Conservation (phyloP, 2,329 filamentous ascomycete species). For the Juglanconis sp. region DNA sequence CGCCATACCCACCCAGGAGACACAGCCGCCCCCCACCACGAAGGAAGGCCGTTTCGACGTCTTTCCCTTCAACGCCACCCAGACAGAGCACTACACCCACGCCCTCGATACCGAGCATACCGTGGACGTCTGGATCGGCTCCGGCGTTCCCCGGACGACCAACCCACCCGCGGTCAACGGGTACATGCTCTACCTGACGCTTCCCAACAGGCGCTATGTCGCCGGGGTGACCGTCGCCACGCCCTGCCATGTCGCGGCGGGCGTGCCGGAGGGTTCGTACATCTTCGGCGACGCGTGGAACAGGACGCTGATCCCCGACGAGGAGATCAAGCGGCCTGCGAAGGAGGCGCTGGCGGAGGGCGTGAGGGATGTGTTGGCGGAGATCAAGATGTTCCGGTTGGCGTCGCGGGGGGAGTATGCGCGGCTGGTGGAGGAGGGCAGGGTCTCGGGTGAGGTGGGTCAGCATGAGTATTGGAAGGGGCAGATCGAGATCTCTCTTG, state of each 20-base stretch:
- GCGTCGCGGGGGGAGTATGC: slow-evolving; percentile 29
- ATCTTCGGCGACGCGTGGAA: slow-evolving; percentile 54
- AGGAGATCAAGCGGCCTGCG: slow-evolving; percentile 26
- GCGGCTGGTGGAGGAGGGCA: slow-evolving; percentile 11
- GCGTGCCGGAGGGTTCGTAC: slow-evolving; percentile 42
- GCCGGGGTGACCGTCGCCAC: slow-evolving; percentile 41
- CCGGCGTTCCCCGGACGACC: slow-evolving; percentile 25
- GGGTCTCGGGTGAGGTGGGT: slow-evolving; percentile 12
- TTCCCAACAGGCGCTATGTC: slow-evolving; percentile 30
- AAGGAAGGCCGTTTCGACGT: not conserved
- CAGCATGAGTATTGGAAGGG: slow-evolving; percentile 38
- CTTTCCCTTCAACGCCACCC: slow-evolving; percentile 1
- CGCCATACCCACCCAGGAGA: not conserved
- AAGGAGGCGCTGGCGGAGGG: slow-evolving; percentile 25
- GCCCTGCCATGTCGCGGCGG: slow-evolving; percentile 47
- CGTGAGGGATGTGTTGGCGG: slow-evolving; percentile 44
- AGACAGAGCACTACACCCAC: slow-evolving; percentile 23
- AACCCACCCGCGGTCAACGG: slow-evolving; percentile 39
- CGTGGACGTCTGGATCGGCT: slow-evolving; percentile 47
- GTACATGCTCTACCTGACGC: slow-evolving; percentile 45
- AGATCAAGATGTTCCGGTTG: slow-evolving; percentile 38
- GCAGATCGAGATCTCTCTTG: slow-evolving; percentile 31
- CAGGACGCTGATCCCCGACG: slow-evolving; percentile 39
- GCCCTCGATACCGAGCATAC: slow-evolving; percentile 27
- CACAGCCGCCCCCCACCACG: not conserved